Evolutionary conservation across 2,329 filamentous ascomycete species (phyloP), one percentile per base, ranked within the genome.

Genomic region (Sporothrix inflata): DNA sequence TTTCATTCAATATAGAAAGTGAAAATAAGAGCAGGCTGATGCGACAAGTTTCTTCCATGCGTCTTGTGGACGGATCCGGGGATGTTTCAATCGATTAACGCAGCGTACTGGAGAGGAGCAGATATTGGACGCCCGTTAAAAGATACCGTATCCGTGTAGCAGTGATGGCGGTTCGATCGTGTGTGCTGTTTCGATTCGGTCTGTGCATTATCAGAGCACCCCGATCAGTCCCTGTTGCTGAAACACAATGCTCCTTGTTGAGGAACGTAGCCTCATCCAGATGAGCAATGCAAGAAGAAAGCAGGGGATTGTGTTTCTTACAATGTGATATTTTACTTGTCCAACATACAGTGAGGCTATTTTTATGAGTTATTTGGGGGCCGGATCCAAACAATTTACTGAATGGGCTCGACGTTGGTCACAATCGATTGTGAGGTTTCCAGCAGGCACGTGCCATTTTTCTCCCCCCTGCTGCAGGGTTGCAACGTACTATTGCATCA

Each of bases 81-180:
- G 45, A 24, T 1, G 34, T 4, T 16, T 19, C 45, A 16, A 72
- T 68, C 4, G 14, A 21, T 4, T 65, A 30, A 7, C 71, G 66
- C 16, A 72, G 42, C 4, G 11, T 45, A 9, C 8, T 6, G 11
- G 71, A 72, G 1, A 72, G 42, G 14, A 72, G 66, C 27, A 47
- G 14, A 40, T 72, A 72, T 19, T 72, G 66, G 16, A 51, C 24
- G 7, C 67, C 67, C 5, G 66, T 70, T 5, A 70, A 34, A 5
- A 69, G 40, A 8, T 70, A 47, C 19, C 71, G 66, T 16, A 72
- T 24, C 21, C 24, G 65, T 6, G 60, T 55, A 21, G 57, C 67
- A 5, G 65, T 27, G 11, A 21, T 38, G 2, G 47, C 49, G 7
- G 21, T 57, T 34, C 6, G 30, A 47, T 6, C 3, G 6, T 47